Evolutionary conservation across 306 rosid genomes (phyloP).

Genomic region (Gastrolobium villosum): DNA sequence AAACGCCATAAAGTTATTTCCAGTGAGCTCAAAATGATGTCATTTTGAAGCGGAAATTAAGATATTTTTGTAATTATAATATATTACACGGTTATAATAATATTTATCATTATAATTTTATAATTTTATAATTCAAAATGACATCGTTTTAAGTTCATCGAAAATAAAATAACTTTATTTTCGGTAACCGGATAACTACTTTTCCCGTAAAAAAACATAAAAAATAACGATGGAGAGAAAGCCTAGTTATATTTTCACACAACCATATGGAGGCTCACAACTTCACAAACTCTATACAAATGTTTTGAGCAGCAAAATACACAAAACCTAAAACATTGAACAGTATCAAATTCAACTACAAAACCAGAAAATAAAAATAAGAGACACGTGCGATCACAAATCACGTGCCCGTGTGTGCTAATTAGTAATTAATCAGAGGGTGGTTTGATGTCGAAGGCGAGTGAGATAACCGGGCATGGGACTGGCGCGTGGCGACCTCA

Average conservation of each 20-base stretch:
- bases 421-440: neutral
- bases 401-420: neutral
- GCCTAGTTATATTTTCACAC: neutral
- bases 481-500: conserved; percentile 87
- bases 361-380: neutral
- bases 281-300: conserved; percentile 31
- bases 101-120: too few species aligned
- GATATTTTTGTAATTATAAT: too few species aligned
- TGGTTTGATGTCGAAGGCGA: conserved; percentile 1
- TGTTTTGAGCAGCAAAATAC: neutral
- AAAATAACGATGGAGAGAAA: neutral
- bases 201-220: too few species aligned
- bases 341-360: neutral
- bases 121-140: too few species aligned
- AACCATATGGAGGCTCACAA: neutral
- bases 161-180: too few species aligned
- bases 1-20: too few species aligned
- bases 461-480: conserved; percentile 83
- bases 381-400: neutral
- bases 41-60: too few species aligned
- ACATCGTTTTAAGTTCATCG: too few species aligned
- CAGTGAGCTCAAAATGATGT: too few species aligned
- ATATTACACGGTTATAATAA: too few species aligned
- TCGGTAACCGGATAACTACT: too few species aligned
- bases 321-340: neutral